Evolutionary conservation across 352 stramenopile species (phyloP).

Genomic region (Pythium dissimile): DNA sequence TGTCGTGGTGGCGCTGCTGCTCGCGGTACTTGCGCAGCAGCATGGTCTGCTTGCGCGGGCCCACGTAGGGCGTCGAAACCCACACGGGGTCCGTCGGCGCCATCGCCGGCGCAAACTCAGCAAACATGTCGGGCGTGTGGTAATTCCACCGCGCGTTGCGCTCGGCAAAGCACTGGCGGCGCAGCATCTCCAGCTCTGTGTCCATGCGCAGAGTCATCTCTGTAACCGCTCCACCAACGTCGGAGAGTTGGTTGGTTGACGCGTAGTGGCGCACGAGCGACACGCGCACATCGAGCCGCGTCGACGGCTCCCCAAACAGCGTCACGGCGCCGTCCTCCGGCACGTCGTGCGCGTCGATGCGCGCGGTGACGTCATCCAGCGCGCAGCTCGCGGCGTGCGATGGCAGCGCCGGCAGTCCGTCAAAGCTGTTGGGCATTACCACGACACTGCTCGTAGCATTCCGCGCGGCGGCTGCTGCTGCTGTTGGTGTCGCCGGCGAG

Average conservation of each 20-base stretch:
- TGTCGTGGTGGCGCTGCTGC: constrained; percentile 8
- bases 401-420: constrained; percentile 21
- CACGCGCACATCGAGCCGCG: constrained; percentile 33
- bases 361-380: not conserved
- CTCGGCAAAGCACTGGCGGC: constrained; percentile 67
- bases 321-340: constrained; percentile 1
- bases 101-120: not conserved
- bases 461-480: not conserved
- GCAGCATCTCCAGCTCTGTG: constrained; percentile 71
- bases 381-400: constrained; percentile 8
- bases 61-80: constrained; percentile 32
- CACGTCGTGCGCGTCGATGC: not conserved
- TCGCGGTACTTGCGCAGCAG: constrained; percentile 37
- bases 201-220: constrained; percentile 79
- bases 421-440: constrained; percentile 20
- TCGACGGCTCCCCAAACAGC: constrained; percentile 12
- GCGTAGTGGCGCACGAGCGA: constrained; percentile 43
- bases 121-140: constrained; percentile 43
- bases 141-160: constrained; percentile 65
- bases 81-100: constrained; percentile 21
- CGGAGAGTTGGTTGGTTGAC: constrained; percentile 27
- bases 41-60: constrained; percentile 35
- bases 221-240: constrained; percentile 12
- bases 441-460: constrained; percentile 1
- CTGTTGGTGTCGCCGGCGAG: not conserved